Evolutionary conservation across 441 rosid genomes (phyloP), one percentile per base, ranked within the genome.

Genomic region (Populus hybrid): DNA sequence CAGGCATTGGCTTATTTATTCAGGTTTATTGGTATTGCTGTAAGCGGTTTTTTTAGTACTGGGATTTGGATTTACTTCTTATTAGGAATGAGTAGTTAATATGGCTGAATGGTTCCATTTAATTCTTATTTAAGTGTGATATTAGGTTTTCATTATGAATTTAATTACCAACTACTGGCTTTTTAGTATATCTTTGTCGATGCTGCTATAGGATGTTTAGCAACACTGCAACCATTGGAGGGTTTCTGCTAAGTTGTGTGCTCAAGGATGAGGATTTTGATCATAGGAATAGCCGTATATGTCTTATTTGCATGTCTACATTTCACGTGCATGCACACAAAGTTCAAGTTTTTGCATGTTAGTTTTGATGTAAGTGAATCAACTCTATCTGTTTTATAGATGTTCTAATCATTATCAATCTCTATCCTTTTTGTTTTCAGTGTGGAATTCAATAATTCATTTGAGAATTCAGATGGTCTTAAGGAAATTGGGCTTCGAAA

Each of bases 401-500:
- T 42, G 6, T 24, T 11, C 59, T 64, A 16, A 19, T 64, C 6
- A 24, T 61, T 8, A 19, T 71, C 61, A 9, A 9, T 9, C 34
- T 24, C 40, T n/a, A 11, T 74, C 66, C 28, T 0, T 7, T 53
- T 18, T 28, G 32, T 79, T 72, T 69, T 19, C 84, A 89, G 94
- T 67, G 73, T 40, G 74, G 85, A 86, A 71, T 75, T 89, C 42
- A 86, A 86, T 75, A 89, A 85, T 64, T 85, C 88, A 7, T 81
- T 82, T 59, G 90, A 81, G 72, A 84, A 87, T 65, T 84, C 88
- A 21, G 89, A 87, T 67, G 78, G 65, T 73, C 40, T 67, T 9
- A 81, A 86, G 82, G 91, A 86, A 63, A 75, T 76, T 78, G 81
- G 86, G 75, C 82, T 86, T 42, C 78, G 74, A 23, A 85, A 86